Percentiles rank a stretch among this genome's conserved stretches.
Evolutionary conservation across 306 rosid genomes (phyloP).

Genomic region (Bauhinia variegata): DNA sequence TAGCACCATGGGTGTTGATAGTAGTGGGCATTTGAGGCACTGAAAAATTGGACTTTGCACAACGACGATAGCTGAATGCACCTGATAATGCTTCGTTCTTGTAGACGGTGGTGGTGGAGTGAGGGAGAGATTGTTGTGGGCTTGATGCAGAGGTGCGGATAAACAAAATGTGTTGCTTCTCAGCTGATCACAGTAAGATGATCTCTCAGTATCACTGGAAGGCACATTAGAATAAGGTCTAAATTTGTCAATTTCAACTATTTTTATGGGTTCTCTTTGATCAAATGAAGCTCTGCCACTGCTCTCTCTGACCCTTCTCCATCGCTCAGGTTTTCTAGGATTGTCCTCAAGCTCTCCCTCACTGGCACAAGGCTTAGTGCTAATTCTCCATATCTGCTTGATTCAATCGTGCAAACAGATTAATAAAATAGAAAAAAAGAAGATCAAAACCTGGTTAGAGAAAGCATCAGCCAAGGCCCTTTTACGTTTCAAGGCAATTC

Average conservation of each 20-base stretch:
- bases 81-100: slow-evolving; percentile 35
- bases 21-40: slow-evolving; percentile 10
- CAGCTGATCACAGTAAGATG: slow-evolving; percentile 24
- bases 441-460: slow-evolving; percentile 46
- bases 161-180: slow-evolving; percentile 30
- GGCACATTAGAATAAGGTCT: slow-evolving; percentile 41
- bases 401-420: background rate
- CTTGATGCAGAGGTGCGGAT: slow-evolving; percentile 30
- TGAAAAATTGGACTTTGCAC: slow-evolving; percentile 12
- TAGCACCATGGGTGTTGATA: too few species aligned
- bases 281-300: slow-evolving; percentile 49
- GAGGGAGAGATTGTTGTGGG: slow-evolving; percentile 13
- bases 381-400: slow-evolving; percentile 31
- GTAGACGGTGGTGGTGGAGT: slow-evolving; percentile 49
- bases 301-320: slow-evolving; percentile 42
- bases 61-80: slow-evolving; percentile 51
- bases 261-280: slow-evolving; percentile 50
- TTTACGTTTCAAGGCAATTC: too few species aligned
- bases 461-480: slow-evolving; percentile 58
- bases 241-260: slow-evolving; percentile 60
- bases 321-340: slow-evolving; percentile 34
- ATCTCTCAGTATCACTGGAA: background rate
- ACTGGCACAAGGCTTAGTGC: slow-evolving; percentile 30
- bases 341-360: slow-evolving; percentile 44
- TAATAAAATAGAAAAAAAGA: background rate